Conservation (phyloP, 2,329 filamentous ascomycete species). For the Colletotrichum liriopes region DNA sequence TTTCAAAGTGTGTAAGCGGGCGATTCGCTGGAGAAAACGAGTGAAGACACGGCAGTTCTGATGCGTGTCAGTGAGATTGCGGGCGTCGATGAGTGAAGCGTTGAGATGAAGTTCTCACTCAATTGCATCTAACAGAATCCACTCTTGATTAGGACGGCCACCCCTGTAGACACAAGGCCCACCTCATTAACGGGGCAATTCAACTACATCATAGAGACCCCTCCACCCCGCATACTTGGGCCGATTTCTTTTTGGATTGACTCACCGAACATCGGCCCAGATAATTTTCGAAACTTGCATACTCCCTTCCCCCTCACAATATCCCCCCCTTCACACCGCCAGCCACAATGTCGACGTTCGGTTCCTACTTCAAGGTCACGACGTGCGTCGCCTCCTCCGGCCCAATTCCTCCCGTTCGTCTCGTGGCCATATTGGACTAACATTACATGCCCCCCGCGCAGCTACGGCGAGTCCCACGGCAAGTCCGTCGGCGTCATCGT, state of each 20-base stretch:
- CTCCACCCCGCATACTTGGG: slow-evolving; percentile 37
- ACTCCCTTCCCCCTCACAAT: slow-evolving; percentile 2
- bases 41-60: neutral
- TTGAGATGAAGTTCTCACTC: slow-evolving; percentile 30
- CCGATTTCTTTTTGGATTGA: slow-evolving; percentile 31
- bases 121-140: slow-evolving; percentile 39
- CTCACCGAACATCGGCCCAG: slow-evolving; percentile 40
- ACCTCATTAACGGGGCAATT: slow-evolving; percentile 34
- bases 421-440: slow-evolving; percentile 34
- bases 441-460: slow-evolving; percentile 44
- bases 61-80: slow-evolving; percentile 49
- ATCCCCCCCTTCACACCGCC: slow-evolving; percentile 23
- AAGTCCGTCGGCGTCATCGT: slow-evolving; percentile 95
- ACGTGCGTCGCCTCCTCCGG: slow-evolving; percentile 71
- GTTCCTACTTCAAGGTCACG: slow-evolving; percentile 84
- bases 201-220: slow-evolving; percentile 28
- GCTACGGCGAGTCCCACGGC: slow-evolving; percentile 82
- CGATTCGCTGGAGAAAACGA: neutral
- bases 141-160: neutral
- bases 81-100: slow-evolving; percentile 22
- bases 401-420: slow-evolving; percentile 29
- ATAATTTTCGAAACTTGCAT: slow-evolving; percentile 24
- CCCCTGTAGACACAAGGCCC: slow-evolving; percentile 16
- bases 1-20: rapidly evolving
- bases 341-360: slow-evolving; percentile 86